Evolutionary conservation across 148 eudicot species (phyloP), one percentile per base, ranked within the genome.

Genomic region (Beta vulgaris): DNA sequence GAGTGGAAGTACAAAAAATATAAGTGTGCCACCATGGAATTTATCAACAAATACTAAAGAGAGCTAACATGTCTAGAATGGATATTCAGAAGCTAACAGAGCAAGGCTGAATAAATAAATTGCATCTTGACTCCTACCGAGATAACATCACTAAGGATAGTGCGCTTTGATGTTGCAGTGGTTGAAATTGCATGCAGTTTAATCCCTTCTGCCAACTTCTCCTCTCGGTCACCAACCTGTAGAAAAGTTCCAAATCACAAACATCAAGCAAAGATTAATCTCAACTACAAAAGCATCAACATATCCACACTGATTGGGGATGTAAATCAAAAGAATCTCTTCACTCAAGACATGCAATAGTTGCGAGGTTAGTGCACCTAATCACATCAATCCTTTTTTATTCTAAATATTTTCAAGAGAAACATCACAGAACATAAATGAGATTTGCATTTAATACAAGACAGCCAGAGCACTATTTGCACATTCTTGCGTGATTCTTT

Each of bases 161-260:
- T 82, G 36, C 97, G 91, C 83, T 92, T 95, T 53, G 98, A 87
- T 70, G 89, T 81, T 54, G 86, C 71, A 76, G 87, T 87, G 26
- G 92, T 81, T 67, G 92, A 68, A 73, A 95, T 81, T 35, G 97
- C 97, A 86, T 88, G 85, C 40, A 95, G 82, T 73, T 92, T 92
- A 72, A 95, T 95, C 63, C 97, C 97, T 80, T 92, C 97, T 4
- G 96, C 97, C 69, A 95, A 80, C 86, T 95, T 95, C 81, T 95
- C 98, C 1, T 95, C 97, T 59, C 85, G 86, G 21, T 95, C 96
- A 73, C 98, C 98, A 82, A 95, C 98, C 98, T 95, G 72, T 12
- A 31, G 72, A 49, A 18, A 59, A 57, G 18, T 72, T 36, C 76
- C 32, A 31, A 48, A 34, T 65, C 23, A 34, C 59, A 54, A 2